Evolutionary conservation across 192 early-diverging fungal species (phyloP), one percentile per base, ranked within the genome.

Genomic region (Umbelopsis ramanniana): DNA sequence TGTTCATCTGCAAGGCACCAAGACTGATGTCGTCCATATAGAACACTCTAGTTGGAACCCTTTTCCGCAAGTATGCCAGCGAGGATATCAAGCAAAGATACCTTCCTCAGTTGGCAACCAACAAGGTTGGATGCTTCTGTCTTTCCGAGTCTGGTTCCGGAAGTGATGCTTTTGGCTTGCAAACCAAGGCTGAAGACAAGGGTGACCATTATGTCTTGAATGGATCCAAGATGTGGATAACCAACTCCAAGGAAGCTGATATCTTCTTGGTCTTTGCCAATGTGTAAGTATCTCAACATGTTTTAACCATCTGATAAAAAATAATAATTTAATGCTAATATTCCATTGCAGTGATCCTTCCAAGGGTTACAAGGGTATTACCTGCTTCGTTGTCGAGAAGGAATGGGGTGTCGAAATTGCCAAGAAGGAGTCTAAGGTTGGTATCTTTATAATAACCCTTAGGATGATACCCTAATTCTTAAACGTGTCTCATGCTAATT

Each of bases 181-280:
- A 85, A 26, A 92, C 91, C 15, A 87, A 86, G 24, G 97, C 97
- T 21, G 87, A 86, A 46, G 92, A 92, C 72, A 84, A 96, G 66
- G 95, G 91, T 71, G 93, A 96, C 79, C 85, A 97, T 80, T 99
- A 95, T 70, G 79, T 97, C 67, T 68, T 99, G 45, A 96, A 93
- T 79, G 94, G 93, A 19, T 80, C 83, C 63, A 95, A 95, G 85
- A 96, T 95, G 95, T 95, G 93, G 93, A 96, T 96, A 79, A 93
- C 94, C 72, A 95, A 99, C 89, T 96, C 96, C n/a, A 87, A 81
- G 67, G 96, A 98, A 75, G 95, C 96, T 69, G 96, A 93, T 46
- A 88, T 97, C 74, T 99, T 98, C 84, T 85, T 99, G 46, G 95
- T 99, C 23, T 99, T 99, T 87, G 97, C 97, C 84, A 98, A 94